Conservation (phyloP, 306 rosid genomes). For the Betula pendula region DNA sequence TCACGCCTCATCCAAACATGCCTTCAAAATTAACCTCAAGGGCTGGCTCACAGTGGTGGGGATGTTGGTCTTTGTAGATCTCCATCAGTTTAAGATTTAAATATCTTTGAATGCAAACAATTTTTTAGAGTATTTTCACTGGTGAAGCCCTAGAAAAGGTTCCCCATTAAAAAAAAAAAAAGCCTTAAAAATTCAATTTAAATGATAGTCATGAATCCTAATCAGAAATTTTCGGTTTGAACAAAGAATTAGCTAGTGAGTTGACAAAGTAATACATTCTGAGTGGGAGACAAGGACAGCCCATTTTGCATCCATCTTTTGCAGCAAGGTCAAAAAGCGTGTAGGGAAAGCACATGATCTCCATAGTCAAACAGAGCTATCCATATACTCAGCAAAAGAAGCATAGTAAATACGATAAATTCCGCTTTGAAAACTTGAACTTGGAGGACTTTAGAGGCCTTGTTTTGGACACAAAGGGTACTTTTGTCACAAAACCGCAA, state of each 20-base stretch:
- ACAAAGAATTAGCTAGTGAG: slow-evolving; percentile 15
- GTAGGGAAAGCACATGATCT: slow-evolving; percentile 19
- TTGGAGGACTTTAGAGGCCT: slow-evolving; percentile 14
- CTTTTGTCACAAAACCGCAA: slow-evolving; percentile 19
- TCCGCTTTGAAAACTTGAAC: slow-evolving; percentile 2
- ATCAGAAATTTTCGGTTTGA: slow-evolving; percentile 21
- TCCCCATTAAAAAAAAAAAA: too few relatives aligned
- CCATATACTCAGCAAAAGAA: background rate
- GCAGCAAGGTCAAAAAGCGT: slow-evolving; percentile 49
- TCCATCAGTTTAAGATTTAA: too few relatives aligned
- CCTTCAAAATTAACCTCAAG: too few relatives aligned
- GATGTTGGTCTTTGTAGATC: too few relatives aligned
- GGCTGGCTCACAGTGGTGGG: too few relatives aligned
- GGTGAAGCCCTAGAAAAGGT: too few relatives aligned
- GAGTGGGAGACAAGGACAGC: slow-evolving; percentile 57
- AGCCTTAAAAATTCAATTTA: background rate
- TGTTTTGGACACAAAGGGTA: background rate
- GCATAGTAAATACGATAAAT: background rate
- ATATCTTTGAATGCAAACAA: too few relatives aligned
- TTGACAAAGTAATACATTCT: slow-evolving; percentile 34
- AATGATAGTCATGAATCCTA: background rate
- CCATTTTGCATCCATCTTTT: slow-evolving; percentile 42
- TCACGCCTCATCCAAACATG: background rate
- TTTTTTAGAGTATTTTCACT: too few relatives aligned
- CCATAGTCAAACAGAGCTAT: slow-evolving; percentile 26